Percentiles rank a stretch among this genome's conserved stretches.
Evolutionary conservation across 208 protist genomes (phyloP).

Genomic region (Leptomonas seymouri): DNA sequence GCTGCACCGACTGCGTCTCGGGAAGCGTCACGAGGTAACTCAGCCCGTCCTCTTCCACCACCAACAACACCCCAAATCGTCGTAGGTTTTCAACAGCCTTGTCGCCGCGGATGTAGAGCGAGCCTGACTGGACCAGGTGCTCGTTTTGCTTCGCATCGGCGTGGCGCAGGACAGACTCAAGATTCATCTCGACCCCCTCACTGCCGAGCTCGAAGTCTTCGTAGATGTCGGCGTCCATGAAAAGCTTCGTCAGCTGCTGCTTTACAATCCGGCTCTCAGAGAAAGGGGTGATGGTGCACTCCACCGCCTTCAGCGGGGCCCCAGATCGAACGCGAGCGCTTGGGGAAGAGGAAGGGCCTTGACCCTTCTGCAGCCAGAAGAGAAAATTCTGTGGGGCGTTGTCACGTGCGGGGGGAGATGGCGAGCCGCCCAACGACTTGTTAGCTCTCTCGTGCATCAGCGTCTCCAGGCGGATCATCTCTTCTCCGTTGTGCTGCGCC

Average conservation of each 20-base stretch:
- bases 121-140: conserved; percentile 62
- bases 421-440: background rate
- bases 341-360: background rate
- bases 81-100: conserved; percentile 78
- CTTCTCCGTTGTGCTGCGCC: conserved; percentile 88
- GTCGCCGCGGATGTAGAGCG: conserved; percentile 76
- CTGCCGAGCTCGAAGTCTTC: conserved; percentile 71
- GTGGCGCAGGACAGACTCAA: conserved; percentile 70
- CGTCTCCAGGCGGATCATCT: conserved; percentile 85
- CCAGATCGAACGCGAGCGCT: background rate
- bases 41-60: conserved; percentile 67
- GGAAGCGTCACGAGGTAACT: conserved; percentile 84
- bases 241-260: conserved; percentile 67
- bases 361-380: conserved; percentile 55
- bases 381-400: conserved; percentile 56
- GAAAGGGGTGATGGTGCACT: conserved; percentile 67
- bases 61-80: conserved; percentile 68
- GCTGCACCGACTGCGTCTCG: conserved; percentile 42
- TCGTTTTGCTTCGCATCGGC: conserved; percentile 69
- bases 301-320: conserved; percentile 38
- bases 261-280: conserved; percentile 54
- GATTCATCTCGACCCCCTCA: conserved; percentile 53
- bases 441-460: conserved; percentile 66
- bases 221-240: conserved; percentile 60
- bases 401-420: conserved; percentile 10